Evolutionary conservation across 345 rosid genomes (phyloP), one percentile per base, ranked within the genome.

Genomic region (Pelargonium nanum): DNA sequence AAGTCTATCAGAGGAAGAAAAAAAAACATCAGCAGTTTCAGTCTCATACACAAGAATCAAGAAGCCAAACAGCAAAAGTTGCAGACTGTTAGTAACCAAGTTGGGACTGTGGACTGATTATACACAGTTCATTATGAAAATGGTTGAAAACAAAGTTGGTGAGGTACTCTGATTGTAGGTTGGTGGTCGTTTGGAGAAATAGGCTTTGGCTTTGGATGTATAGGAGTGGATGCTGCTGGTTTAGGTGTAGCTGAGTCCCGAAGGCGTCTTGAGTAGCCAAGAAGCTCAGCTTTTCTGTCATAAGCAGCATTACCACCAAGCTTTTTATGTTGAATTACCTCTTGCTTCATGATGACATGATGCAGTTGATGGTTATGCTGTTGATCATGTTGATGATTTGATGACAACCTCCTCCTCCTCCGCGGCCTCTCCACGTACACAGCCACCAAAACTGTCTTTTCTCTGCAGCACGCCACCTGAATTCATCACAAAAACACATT

Each of bases 241-340:
- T n/a, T n/a, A n/a, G n/a, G n/a, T n/a, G n/a, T 22, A 60, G 75
- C 80, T 19, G 82, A 62, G 22, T 59, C 68, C 53, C 78, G 68
- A 4, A 81, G 81, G 57, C 62, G 24, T 26, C 54, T 74, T 7
- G 75, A 68, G 61, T 81, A 77, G 4, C 48, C 74, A 51, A 81
- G 89, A 60, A 81, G 84, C 74, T 77, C 69, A 22, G 86, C 81
- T 58, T 68, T 81, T 58, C 83, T 73, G 54, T 60, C 53, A 34
- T 63, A 64, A 20, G 59, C 34, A 50, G 26, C 58, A n/a, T n/a
- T n/a, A 13, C 55, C 61, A n/a, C n/a, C n/a, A 1, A 44, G 26
- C n/a, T 26, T 55, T 12, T 55, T 28, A 17, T 71, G 66, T 22
- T 17, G 40, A 22, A 63, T 57, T 40, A 24, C 26, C 61, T 51